Conservation (phyloP, 2,329 filamentous ascomycete species). For the Fusarium hostae region DNA sequence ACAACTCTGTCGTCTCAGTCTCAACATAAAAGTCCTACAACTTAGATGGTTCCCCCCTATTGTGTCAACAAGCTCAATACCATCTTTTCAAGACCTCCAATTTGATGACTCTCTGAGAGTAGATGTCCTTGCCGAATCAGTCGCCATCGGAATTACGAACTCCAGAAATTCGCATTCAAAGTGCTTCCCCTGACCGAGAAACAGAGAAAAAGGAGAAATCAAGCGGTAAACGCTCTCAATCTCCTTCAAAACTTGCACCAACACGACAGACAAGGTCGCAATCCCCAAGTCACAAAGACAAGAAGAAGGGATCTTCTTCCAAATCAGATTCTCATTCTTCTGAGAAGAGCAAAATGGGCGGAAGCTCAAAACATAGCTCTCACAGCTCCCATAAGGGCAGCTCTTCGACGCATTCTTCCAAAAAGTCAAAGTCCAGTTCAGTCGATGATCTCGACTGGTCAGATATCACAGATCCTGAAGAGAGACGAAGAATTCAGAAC, state of each 20-base stretch:
- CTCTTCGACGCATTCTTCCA: constrained; percentile 45
- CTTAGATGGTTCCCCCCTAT: constrained; percentile 1
- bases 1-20: background rate
- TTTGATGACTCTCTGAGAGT: constrained; percentile 32
- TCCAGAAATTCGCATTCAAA: constrained; percentile 46
- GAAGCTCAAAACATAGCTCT: constrained; percentile 39
- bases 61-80: background rate
- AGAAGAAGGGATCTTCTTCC: constrained; percentile 29
- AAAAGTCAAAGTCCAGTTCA: constrained; percentile 54
- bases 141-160: constrained; percentile 31
- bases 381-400: constrained; percentile 44
- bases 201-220: background rate
- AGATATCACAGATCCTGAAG: constrained; percentile 74
- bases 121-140: constrained; percentile 43
- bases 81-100: background rate
- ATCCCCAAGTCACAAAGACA: constrained; percentile 23
- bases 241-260: constrained; percentile 26
- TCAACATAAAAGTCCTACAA: constrained; percentile 7
- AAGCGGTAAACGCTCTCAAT: background rate
- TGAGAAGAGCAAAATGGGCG: constrained; percentile 36
- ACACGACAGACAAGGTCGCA: constrained; percentile 30
- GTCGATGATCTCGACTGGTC: constrained; percentile 72
- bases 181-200: constrained; percentile 40
- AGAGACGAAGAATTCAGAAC: constrained; percentile 80
- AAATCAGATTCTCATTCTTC: constrained; percentile 12